These are phyloP conservation scores for Eucalyptus cloeziana DNA, from an alignment of 345 rosid species.

Conservation along the genomic window DNA sequence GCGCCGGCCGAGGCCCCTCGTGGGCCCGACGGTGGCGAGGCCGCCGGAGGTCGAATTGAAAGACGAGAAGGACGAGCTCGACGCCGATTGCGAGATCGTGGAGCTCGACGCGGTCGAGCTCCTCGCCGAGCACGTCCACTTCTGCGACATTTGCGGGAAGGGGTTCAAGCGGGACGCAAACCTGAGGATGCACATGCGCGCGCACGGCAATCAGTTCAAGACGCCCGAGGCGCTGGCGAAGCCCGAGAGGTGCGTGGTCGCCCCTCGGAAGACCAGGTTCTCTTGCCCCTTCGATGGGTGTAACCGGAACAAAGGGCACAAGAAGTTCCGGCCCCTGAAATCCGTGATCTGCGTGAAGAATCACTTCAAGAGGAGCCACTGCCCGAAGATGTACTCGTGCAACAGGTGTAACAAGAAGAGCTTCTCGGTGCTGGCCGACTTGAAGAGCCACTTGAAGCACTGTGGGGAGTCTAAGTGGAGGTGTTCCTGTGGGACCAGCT, in stretches of 20 bases:
- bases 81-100: slow-evolving; percentile 18
- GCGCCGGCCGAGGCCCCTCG: background rate
- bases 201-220: slow-evolving; percentile 64
- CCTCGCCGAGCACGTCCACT: slow-evolving; percentile 52
- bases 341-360: slow-evolving; percentile 56
- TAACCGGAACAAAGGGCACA: slow-evolving; percentile 42
- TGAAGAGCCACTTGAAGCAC: slow-evolving; percentile 59
- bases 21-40: background rate
- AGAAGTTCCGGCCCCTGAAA: slow-evolving; percentile 44
- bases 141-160: slow-evolving; percentile 65
- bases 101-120: slow-evolving; percentile 60
- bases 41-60: background rate
- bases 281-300: slow-evolving; percentile 67
- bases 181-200: slow-evolving; percentile 75
- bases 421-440: slow-evolving; percentile 48
- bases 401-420: slow-evolving; percentile 48
- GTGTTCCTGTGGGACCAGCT: slow-evolving; percentile 60
- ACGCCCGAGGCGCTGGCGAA: slow-evolving; percentile 49
- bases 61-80: slow-evolving; percentile 1
- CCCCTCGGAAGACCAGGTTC: slow-evolving; percentile 12
- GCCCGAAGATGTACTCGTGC: slow-evolving; percentile 60
- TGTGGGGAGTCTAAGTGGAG: slow-evolving; percentile 58
- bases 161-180: slow-evolving; percentile 78
- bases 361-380: slow-evolving; percentile 75
- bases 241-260: background rate